A percentile compares a stretch with the other conserved stretches of the same genome.
Evolutionary conservation across 1,139 yeast genomes (phyloP).

Genomic region (Wickerhamiella infanticola): DNA sequence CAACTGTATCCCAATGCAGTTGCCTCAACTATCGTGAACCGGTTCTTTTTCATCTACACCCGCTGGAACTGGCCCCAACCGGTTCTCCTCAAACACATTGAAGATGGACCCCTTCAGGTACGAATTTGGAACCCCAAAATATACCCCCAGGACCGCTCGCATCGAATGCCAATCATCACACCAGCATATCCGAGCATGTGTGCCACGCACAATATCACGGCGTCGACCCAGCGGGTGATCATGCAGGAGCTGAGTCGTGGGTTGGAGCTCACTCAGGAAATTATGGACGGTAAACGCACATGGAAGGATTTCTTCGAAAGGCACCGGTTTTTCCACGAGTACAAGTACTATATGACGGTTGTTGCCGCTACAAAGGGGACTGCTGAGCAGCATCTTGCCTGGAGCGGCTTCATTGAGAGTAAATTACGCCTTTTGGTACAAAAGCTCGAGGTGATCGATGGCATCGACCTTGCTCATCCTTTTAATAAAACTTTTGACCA

Average conservation of each 20-base stretch:
- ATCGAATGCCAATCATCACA: conserved; percentile 96
- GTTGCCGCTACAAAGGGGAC: conserved; percentile 60
- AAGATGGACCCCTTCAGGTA: conserved; percentile 93
- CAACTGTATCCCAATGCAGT: conserved; percentile 94
- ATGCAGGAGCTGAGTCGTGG: conserved; percentile 66
- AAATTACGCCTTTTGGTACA: conserved; percentile 65
- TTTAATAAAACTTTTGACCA: conserved; percentile 62
- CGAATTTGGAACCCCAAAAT: conserved; percentile 93
- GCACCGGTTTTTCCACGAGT: conserved; percentile 67
- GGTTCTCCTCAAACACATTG: conserved; percentile 76
- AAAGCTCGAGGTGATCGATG: conserved; percentile 62
- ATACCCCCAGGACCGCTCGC: conserved; percentile 76
- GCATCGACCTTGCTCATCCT: conserved; percentile 78
- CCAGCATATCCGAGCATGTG: conserved; percentile 99
- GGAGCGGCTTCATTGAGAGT: conserved; percentile 90
- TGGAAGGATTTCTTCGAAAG: conserved; percentile 69
- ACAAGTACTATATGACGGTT: conserved; percentile 74
- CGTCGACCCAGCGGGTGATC: conserved; percentile 72
- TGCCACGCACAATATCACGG: conserved; percentile 90
- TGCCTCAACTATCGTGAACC: conserved; percentile 74
- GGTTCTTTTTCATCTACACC: conserved; percentile 70
- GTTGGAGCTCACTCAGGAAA: conserved; percentile 50
- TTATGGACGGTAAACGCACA: conserved; percentile 41
- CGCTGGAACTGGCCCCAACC: conserved; percentile 99
- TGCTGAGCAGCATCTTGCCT: conserved; percentile 68